These are phyloP conservation scores for Coprinopsis cinerea DNA, from an alignment of 768 basidiomycete species.

Conservation along the genomic window DNA sequence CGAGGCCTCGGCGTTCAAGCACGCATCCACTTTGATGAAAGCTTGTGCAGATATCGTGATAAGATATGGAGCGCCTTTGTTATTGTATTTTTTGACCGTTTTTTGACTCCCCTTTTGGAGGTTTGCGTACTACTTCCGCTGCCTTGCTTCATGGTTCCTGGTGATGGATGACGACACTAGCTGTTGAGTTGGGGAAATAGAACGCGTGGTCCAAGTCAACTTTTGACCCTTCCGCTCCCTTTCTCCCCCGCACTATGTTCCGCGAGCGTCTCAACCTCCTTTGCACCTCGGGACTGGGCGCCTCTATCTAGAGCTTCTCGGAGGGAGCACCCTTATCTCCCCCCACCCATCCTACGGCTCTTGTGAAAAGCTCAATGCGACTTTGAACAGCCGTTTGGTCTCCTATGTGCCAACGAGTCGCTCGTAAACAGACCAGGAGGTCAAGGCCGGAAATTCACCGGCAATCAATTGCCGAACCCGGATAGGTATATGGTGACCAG, in stretches of 20 bases:
- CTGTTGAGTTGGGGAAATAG: not conserved
- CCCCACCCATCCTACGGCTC: not conserved
- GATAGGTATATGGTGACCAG: slow-evolving; percentile 8
- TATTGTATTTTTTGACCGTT: not conserved
- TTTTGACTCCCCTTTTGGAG: not conserved
- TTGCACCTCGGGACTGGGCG: not conserved
- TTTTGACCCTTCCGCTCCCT: not conserved
- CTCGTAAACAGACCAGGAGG: not conserved
- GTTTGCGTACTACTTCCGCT: not conserved
- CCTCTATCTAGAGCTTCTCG: not conserved
- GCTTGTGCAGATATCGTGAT: slow-evolving; percentile 7
- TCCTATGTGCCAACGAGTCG: not conserved
- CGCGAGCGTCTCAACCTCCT: not conserved
- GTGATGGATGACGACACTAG: slow-evolving; percentile 7
- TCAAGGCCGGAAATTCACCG: not conserved
- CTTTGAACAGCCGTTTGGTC: not conserved
- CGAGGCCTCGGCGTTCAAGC: not conserved
- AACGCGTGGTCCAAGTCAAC: not conserved
- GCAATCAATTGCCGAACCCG: slow-evolving; percentile 10
- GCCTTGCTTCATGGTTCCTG: slow-evolving; percentile 1
- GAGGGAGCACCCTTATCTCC: not conserved
- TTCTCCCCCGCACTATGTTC: slow-evolving; percentile 9
- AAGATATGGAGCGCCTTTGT: slow-evolving; percentile 9
- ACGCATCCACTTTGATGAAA: slow-evolving; percentile 4
- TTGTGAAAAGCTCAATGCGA: not conserved